Evolutionary conservation across 2,329 filamentous ascomycete species (phyloP), one percentile per base, ranked within the genome.

Genomic region (Alternaria longipes): DNA sequence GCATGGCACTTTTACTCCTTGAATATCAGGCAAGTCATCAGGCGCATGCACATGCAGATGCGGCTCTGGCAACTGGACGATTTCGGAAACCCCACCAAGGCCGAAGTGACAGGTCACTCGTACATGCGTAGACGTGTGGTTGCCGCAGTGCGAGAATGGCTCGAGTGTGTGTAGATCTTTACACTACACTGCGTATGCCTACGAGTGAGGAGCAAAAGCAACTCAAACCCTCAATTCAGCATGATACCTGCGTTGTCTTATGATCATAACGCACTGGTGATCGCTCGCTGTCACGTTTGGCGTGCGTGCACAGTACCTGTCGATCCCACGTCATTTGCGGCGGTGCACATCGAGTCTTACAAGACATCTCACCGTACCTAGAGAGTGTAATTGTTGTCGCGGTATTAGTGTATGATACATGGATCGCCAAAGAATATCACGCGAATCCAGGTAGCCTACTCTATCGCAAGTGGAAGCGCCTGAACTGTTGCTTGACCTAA

Each of bases 251-350:
- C n/a, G 1, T 36, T 38, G 46, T 11, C 9, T 42, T 16, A 14
- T 1, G 6, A 24, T 20, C 7, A 24, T 38, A 12, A n/a, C 22
- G 32, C 46, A 50, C 14, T 34, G 46, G 38, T 18, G 8, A 38
- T 38, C 18, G 46, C 9, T 18, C 22, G 18, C 3, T 26, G 9
- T 50, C 46, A 30, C 30, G 20, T 49, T 14, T 22, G 46, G 22
- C 14, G 46, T 24, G 12, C 30, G 30, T n/a, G 18, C 36, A 11
- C 46, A 36, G 46, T 50, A 36, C 46, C 46, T 50, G 46, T 50
- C 46, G 46, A 50, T 26, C 30, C 30, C 46, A 50, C 46, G 46
- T 50, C 46, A 50, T 26, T 14, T 50, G 30, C 32, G 46, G 46
- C 32, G 46, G 1, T 36, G 46, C 46, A 49, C 30, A 36, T 20